Base-by-base conservation (phyloP, 495 filamentous ascomycete species). In the Daldinia bambusicola region DNA sequence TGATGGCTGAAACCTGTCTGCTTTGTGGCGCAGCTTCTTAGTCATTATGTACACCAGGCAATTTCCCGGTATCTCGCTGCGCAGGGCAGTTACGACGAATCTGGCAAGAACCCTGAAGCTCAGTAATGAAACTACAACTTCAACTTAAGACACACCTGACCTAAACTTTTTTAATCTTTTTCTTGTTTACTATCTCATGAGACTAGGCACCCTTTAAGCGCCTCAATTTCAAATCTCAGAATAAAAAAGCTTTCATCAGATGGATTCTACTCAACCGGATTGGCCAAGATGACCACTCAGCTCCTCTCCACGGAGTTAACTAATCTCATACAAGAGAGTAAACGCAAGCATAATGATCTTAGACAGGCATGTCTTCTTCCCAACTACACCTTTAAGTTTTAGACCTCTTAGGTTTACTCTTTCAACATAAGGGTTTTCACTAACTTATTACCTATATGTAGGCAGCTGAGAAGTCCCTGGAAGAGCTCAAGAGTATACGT, bases 401-500 rank as follows among this genome's bases (percentile, higher is more conserved):
- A 32, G 34, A 36, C 0, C 14, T 34, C 26, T 12, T 14, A 26
- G 20, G 7, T n/a, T 8, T 37, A 55, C 26, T 18, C 14, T 61
- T 63, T 81, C 31, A 80, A 69, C 34, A 37, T 45, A 61, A 36
- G 16, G 53, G 60, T 10, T 8, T 48, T 38, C 55, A 40, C 75
- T 63, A 9, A 62, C 51, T 40, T 12, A 38, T 18, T 59, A 26
- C 26, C 26, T 26, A 26, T 3, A 8, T 37, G n/a, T 76, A 95
- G 93, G 95, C 95, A 36, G 93, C 95, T 14, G 95, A 99, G 76
- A 95, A 96, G 79, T 95, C 95, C 4, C 81, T 98, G 7, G 92
- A 91, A 69, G 95, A 98, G 71, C 85, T 99, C 63, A 98, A 93
- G 80, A 85, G 84, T 61, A 80, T 98, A 4, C 89, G 91, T 51